phyloP scores from a whole-genome alignment of 148 eudicot genomes.

The Hydrangea macrophylla region DNA sequence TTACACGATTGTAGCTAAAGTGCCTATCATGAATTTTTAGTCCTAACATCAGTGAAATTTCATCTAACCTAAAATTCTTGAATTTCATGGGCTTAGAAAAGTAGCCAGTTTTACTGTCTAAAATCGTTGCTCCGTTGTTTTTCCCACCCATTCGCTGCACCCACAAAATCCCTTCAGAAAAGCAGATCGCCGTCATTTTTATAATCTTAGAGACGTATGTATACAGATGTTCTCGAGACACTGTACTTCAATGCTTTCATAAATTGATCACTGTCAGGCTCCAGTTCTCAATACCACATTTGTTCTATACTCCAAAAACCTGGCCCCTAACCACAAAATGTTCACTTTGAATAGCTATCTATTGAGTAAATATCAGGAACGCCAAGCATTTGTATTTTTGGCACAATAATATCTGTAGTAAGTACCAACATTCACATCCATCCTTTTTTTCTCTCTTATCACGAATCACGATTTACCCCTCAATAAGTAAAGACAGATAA shows the following conservation, averaged over 20 bases:
- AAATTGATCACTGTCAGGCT: not conserved
- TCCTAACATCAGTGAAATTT: not conserved
- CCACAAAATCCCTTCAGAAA: not conserved
- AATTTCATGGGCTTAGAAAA: not conserved
- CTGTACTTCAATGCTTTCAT: not conserved
- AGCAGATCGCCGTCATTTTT: not conserved
- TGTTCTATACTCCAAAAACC: not conserved
- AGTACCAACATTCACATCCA: too few relatives aligned
- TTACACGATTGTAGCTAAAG: not conserved
- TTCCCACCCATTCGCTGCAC: not conserved
- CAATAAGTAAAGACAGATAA: not conserved
- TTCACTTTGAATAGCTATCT: not conserved
- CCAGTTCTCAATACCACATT: not conserved
- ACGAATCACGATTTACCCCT: not conserved
- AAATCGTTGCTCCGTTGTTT: not conserved
- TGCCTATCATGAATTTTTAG: not conserved
- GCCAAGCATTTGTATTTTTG: too few relatives aligned
- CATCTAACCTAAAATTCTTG: not conserved
- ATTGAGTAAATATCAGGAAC: too few relatives aligned
- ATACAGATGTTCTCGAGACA: not conserved
- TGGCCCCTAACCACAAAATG: not conserved
- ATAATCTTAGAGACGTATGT: not conserved
- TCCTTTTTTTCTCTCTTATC: not conserved
- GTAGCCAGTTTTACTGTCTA: not conserved
- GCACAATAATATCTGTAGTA: too few relatives aligned